A percentile compares a stretch with the other conserved stretches of the same genome.
Conservation (phyloP, 192 early-diverging fungal species). For the Phycomyces nitens region DNA sequence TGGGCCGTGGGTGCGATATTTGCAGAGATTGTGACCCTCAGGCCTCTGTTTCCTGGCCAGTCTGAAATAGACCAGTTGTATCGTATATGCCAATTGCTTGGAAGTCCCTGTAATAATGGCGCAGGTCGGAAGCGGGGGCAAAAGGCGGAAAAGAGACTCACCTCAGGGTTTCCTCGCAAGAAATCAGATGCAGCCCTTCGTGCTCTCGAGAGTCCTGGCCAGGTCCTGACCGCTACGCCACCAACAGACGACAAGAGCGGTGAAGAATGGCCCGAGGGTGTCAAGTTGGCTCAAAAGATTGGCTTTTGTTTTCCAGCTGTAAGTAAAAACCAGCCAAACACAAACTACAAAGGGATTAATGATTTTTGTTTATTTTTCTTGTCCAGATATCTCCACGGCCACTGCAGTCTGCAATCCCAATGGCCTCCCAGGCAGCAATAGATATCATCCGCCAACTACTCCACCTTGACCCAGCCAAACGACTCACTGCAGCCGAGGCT, state of each 20-base stretch:
- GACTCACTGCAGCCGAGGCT: constrained; percentile 74
- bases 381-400: background rate
- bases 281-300: constrained; percentile 61
- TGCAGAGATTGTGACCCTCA: constrained; percentile 83
- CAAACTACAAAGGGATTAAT: too few relatives aligned
- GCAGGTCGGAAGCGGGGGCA: constrained; percentile 10
- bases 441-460: constrained; percentile 70
- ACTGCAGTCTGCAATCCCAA: background rate
- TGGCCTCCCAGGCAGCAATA: constrained; percentile 25
- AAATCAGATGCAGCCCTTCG: constrained; percentile 12
- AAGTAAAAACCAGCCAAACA: too few relatives aligned
- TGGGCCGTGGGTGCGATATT: constrained; percentile 95
- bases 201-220: background rate
- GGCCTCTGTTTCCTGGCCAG: constrained; percentile 90
- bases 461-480: constrained; percentile 71
- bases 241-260: constrained; percentile 12
- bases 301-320: constrained; percentile 64
- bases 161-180: constrained; percentile 22
- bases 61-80: constrained; percentile 92
- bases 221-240: background rate
- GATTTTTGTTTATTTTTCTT: background rate
- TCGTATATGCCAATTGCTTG: constrained; percentile 79
- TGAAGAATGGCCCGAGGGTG: constrained; percentile 73
- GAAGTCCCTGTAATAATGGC: constrained; percentile 51
- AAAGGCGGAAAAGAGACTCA: constrained; percentile 18